Evolutionary conservation across 129 eudicot species (phyloP).

Genomic region (Escallonia rubra): DNA sequence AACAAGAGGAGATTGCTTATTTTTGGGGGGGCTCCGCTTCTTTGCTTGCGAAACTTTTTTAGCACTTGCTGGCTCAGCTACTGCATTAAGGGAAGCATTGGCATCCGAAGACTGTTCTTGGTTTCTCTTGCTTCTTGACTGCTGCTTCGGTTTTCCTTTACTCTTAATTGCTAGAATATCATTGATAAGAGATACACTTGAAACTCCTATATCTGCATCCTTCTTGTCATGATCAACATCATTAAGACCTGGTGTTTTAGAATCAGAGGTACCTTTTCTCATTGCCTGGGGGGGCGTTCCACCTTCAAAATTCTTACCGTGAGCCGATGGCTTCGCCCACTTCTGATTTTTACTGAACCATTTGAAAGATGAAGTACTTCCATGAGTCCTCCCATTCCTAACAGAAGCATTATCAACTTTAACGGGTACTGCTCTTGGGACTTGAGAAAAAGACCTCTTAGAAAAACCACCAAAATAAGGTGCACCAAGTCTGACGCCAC

Average conservation of each 20-base stretch:
- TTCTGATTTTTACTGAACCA: conserved; percentile 29
- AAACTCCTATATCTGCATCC: conserved; percentile 10
- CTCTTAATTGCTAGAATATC: conserved; percentile 21
- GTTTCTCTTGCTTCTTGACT: conserved; percentile 35
- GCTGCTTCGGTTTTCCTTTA: conserved; percentile 40
- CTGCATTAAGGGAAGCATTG: conserved; percentile 24
- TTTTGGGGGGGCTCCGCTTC: conserved; percentile 23
- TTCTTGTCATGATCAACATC: conserved; percentile 23
- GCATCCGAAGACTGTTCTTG: conserved; percentile 28
- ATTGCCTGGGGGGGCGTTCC: conserved; percentile 6
- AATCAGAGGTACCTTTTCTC: conserved; percentile 11
- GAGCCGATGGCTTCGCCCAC: conserved; percentile 33
- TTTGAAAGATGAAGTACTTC: conserved; percentile 16
- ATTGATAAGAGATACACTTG: conserved; percentile 1
- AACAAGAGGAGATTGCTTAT: conserved; percentile 14
- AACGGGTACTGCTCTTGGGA: conserved; percentile 26
- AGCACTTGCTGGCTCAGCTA: conserved; percentile 21
- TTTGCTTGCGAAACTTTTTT: conserved; percentile 36
- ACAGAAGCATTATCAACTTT: conserved; percentile 13
- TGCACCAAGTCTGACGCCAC: conserved; percentile 23
- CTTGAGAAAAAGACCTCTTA: conserved; percentile 41
- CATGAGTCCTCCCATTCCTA: conserved; percentile 25
- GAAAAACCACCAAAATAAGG: conserved; percentile 20
- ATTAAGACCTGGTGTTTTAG: conserved; percentile 27
- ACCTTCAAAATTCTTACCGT: conserved; percentile 23